Evolutionary conservation across 2,329 filamentous ascomycete species (phyloP), one percentile per base, ranked within the genome.

Genomic region (Sclerotinia minor): DNA sequence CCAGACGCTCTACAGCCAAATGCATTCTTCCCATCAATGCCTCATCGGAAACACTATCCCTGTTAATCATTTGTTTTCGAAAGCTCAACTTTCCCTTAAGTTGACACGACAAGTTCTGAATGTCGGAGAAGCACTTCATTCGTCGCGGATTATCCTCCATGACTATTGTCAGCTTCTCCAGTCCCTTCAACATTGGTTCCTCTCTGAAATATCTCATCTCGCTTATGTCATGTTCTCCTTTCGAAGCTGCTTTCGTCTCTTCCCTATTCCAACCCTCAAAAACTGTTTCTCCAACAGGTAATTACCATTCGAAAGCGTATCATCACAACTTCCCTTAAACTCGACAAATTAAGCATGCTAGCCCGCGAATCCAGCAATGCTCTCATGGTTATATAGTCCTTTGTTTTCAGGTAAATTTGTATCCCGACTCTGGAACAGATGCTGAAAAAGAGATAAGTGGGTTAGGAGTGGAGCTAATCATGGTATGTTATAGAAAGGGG

Each of bases 221-320:
- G 9, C n/a, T 8, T 17, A 15, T 24, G 38, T 41, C n/a, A 21
- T 17, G n/a, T 26, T 9, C 5, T 35, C 19, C 47, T 24, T 29
- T 24, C 11, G 17, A 15, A 41, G 41, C n/a, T 3, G n/a, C 7
- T 41, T 26, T n/a, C 19, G 26, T 29, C 4, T 29, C 32, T 15
- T 57, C 21, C 41, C 7, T 41, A 21, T 8, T 5, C 65, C 65
- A 67, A 5, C 65, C 58, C 24, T 29, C 47, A 38, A 67, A 67
- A 64, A 29, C 13, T 67, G 65, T 45, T 45, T 64, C 13, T 53
- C 29, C 26, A 67, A 24, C 19, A 67, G n/a, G 26, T 67, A 54
- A 44, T 67, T 58, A 8, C 26, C 21, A 19, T 24, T 19, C 26
- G 17, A 64, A 21, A 26, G 38, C 5, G 21, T 5, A 15, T 67